Base-by-base conservation (phyloP, 2,329 filamentous ascomycete genomes). In the Beauveria scarabaeidicola region DNA sequence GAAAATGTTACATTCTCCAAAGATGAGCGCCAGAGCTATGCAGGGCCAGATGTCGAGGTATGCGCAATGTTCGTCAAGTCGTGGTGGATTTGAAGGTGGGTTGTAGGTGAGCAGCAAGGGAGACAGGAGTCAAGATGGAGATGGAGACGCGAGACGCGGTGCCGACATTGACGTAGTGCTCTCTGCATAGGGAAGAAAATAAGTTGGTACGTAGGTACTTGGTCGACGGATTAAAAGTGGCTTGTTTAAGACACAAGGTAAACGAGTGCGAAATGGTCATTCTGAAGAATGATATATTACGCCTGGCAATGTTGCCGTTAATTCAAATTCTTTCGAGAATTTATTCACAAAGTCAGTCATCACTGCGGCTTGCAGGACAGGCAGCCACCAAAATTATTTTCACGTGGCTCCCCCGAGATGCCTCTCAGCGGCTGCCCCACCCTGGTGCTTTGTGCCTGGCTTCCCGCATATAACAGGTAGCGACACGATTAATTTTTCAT, bases 141-240 rank as follows among this genome's bases (percentile, higher is more conserved):
- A 54, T 44, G 53, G 53, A 47, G 43, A 56, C 27, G 43, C 53
- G 43, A 48, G 43, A 48, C 52, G 52, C 52, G 53, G 53, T 56
- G 43, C 43, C 7, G 29, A 19, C 5, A 13, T 17, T 27, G 23
- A 36, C 32, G 32, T 36, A 15, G 32, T 36, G 32, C 32, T 36
- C 32, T n/a, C n/a, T 36, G 32, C 32, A 36, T 36, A 36, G 32
- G 11, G 11, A 11, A 36, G 32, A 15, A 36, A 36, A 36, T 36
- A 15, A 36, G 13, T 5, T 15, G 32, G 32, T 36, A 51, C 47
- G 10, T 51, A 51, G 19, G 19, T 46, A 46, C 19, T 19, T 44
- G 17, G 19, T 11, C 9, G 41, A 10, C 32, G 32, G 15, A 36
- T 36, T 15, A 36, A 6, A 15, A 36, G 32, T 36, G 5, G 11